Conservation (phyloP, 2,329 filamentous ascomycete genomes). For the Periconia digitata region DNA sequence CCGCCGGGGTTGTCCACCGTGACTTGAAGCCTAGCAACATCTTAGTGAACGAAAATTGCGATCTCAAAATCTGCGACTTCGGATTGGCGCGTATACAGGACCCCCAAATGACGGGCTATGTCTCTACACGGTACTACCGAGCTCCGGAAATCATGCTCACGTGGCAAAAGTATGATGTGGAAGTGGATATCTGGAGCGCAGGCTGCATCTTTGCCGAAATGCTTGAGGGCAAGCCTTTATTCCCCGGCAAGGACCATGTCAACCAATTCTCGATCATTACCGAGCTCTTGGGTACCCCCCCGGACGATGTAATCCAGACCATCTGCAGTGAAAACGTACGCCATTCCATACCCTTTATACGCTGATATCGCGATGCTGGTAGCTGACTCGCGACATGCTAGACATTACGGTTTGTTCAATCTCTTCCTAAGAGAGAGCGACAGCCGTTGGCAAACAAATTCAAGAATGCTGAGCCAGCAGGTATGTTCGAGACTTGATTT, state of each 20-base stretch:
- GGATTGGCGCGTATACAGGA: constrained; percentile 96
- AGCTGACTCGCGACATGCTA: constrained; percentile 46
- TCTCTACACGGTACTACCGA: constrained; percentile 97
- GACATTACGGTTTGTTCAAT: constrained; percentile 97
- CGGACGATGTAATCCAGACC: constrained; percentile 97
- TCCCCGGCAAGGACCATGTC: constrained; percentile 98
- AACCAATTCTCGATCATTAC: constrained; percentile 99
- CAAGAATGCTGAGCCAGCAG: constrained; percentile 85
- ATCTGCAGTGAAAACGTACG: constrained; percentile 97
- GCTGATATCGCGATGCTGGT: background rate
- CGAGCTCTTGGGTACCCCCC: constrained; percentile 91
- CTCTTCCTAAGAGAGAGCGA: constrained; percentile 89
- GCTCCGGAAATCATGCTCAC: constrained; percentile 99
- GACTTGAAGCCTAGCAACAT: constrained; percentile 99
- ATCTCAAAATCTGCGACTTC: constrained; percentile 99
- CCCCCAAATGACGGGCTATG: constrained; percentile 99
- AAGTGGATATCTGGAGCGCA: constrained; percentile 99
- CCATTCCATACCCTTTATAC: constrained; percentile 1
- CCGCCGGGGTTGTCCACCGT: constrained; percentile 94
- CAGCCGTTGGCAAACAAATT: constrained; percentile 88
- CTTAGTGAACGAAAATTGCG: constrained; percentile 98
- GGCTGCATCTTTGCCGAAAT: constrained; percentile 99
- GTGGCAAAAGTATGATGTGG: constrained; percentile 99
- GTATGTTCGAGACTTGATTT: constrained; percentile 52
- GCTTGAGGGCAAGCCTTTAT: constrained; percentile 96